These are phyloP conservation scores for Alternaria sp. DNA, from an alignment of 2,329 filamentous ascomycete genomes.

Conservation along the genomic window DNA sequence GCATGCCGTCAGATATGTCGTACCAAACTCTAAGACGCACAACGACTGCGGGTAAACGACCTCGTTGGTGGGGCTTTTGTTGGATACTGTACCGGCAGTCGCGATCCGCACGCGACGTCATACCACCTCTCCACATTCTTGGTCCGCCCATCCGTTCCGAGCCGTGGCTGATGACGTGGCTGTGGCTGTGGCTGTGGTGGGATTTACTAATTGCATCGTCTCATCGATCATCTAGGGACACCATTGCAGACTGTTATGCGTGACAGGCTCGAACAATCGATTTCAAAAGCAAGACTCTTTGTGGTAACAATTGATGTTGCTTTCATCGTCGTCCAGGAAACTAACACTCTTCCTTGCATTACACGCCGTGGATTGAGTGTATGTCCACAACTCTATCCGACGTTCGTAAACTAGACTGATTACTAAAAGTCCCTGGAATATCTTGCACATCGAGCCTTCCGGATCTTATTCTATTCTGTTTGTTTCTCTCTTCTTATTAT, in stretches of 20 bases:
- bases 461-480: background rate
- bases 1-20: background rate
- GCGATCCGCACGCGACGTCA: conserved; percentile 6
- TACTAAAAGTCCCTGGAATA: background rate
- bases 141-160: background rate
- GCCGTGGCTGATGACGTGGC: conserved; percentile 11
- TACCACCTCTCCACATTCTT: background rate
- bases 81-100: conserved; percentile 3
- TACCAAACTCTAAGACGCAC: background rate
- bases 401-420: background rate
- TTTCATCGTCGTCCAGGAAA: background rate
- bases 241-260: background rate
- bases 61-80: background rate
- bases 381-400: background rate
- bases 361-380: background rate
- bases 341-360: background rate
- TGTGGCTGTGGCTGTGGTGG: background rate
- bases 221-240: background rate
- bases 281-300: background rate
- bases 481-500: background rate
- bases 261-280: background rate
- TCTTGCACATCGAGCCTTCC: background rate
- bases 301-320: background rate
- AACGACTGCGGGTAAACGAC: background rate
- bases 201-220: background rate